phyloP scores from a whole-genome alignment of 441 rosid genomes.

The Bocquillonia castaneifolia region DNA sequence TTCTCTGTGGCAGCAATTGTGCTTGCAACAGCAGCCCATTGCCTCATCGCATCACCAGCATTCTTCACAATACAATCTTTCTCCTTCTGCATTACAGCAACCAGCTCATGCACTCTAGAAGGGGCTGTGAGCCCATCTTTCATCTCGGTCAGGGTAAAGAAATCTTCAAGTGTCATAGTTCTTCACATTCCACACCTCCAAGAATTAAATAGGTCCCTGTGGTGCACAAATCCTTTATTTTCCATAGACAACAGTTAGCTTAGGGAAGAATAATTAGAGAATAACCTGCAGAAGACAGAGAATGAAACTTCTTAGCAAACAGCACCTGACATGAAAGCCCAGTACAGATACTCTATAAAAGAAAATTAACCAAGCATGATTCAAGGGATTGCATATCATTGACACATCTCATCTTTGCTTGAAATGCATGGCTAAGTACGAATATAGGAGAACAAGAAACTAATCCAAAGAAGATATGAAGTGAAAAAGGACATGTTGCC shows the following conservation, averaged over 20 bases:
- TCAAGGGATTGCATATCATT: not conserved
- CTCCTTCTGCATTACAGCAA: slow-evolving; percentile 67
- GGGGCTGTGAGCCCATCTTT: slow-evolving; percentile 81
- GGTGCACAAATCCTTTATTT: slow-evolving; percentile 23
- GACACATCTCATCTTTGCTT: not conserved
- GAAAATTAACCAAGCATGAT: not conserved
- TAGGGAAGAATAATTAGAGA: slow-evolving; percentile 22
- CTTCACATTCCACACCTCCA: slow-evolving; percentile 48
- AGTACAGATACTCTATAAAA: not conserved
- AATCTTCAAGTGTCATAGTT: slow-evolving; percentile 88
- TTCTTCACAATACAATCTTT: slow-evolving; percentile 60
- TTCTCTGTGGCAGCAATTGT: slow-evolving; percentile 75
- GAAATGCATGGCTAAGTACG: not conserved
- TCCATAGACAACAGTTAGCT: slow-evolving; percentile 32
- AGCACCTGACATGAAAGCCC: not conserved
- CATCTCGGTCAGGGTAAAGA: slow-evolving; percentile 83
- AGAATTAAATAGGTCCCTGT: slow-evolving; percentile 28
- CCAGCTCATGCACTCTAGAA: slow-evolving; percentile 76
- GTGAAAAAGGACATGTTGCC: not conserved
- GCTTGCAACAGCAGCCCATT: slow-evolving; percentile 90
- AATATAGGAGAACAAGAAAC: not conserved
- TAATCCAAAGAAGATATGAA: not conserved
- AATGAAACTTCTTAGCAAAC: slow-evolving; percentile 24
- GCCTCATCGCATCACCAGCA: slow-evolving; percentile 69
- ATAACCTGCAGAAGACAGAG: slow-evolving; percentile 34